Percentiles rank a stretch among this genome's conserved stretches.
Evolutionary conservation across 495 filamentous ascomycete genomes (phyloP).

Genomic region (Neurospora pannonica): DNA sequence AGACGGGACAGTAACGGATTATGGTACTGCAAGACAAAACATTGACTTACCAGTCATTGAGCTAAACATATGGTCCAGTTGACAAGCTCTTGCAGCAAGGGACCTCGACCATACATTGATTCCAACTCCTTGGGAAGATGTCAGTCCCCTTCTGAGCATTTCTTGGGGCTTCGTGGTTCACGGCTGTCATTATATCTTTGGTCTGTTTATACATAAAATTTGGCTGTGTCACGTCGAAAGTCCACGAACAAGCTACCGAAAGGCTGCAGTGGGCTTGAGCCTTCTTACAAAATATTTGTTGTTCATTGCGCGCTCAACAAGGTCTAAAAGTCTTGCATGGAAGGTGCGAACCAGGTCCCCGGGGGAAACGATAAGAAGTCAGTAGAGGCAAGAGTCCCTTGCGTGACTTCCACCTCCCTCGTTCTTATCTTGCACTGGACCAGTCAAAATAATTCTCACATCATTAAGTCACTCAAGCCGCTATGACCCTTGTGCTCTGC

Average conservation of each 20-base stretch:
- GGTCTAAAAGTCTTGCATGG: background rate
- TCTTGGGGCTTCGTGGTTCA: background rate
- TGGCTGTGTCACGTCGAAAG: background rate
- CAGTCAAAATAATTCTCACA: no score
- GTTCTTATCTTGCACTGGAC: no score
- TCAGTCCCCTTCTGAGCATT: background rate
- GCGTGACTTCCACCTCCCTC: background rate
- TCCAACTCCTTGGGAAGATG: background rate
- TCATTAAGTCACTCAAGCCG: background rate
- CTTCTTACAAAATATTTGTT: no score
- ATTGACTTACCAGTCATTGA: background rate
- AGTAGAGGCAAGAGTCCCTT: background rate
- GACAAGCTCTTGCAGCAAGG: background rate
- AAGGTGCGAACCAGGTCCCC: background rate
- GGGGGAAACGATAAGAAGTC: background rate
- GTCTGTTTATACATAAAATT: background rate
- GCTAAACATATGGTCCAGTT: background rate
- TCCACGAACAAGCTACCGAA: background rate
- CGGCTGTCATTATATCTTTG: background rate
- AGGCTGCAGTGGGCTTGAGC: background rate
- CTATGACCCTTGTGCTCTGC: background rate
- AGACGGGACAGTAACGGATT: background rate
- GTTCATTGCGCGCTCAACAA: background rate
- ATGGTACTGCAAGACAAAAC: background rate
- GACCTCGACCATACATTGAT: background rate